These are phyloP conservation scores for Paspalum notatum DNA, from an alignment of 176 grass and related monocot genomes.

Conservation along the genomic window DNA sequence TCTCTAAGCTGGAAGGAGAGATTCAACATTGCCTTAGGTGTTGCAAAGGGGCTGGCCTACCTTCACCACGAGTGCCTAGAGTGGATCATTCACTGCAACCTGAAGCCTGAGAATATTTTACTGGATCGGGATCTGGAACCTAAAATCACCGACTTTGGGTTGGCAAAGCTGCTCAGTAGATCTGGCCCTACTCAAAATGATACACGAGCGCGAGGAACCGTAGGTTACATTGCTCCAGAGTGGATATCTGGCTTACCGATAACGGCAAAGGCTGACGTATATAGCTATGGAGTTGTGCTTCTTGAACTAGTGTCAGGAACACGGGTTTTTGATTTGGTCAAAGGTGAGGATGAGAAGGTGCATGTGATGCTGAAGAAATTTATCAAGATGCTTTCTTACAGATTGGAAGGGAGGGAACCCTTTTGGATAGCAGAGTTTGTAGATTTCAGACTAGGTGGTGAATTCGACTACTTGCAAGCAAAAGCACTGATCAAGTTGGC, in stretches of 20 bases:
- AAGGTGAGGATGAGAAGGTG: conserved; percentile 25
- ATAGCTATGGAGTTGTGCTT: conserved; percentile 49
- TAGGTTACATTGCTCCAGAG: conserved; percentile 57
- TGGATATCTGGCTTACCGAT: conserved; percentile 48
- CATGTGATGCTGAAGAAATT: conserved; percentile 40
- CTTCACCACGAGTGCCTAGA: conserved; percentile 60
- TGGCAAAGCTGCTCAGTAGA: conserved; percentile 49
- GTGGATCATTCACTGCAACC: conserved; percentile 56
- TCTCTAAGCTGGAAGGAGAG: conserved; percentile 44
- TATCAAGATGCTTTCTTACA: conserved; percentile 38
- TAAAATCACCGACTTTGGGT: conserved; percentile 53
- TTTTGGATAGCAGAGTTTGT: conserved; percentile 49
- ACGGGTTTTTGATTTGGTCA: conserved; percentile 32
- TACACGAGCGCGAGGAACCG: conserved; percentile 29
- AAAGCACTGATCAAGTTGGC: conserved; percentile 41
- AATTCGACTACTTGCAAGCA: conserved; percentile 31
- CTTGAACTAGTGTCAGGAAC: conserved; percentile 48
- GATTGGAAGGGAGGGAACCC: conserved; percentile 1
- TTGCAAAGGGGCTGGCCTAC: conserved; percentile 56
- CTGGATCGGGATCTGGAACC: conserved; percentile 46
- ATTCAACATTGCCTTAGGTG: conserved; percentile 49
- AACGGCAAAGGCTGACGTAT: conserved; percentile 48
- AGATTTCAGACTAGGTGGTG: conserved; percentile 40
- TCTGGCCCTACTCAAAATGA: conserved; percentile 13
- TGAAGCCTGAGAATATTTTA: conserved; percentile 54